phyloP scores from a whole-genome alignment of 106 monocot species.

The Iris macrosiphon region DNA sequence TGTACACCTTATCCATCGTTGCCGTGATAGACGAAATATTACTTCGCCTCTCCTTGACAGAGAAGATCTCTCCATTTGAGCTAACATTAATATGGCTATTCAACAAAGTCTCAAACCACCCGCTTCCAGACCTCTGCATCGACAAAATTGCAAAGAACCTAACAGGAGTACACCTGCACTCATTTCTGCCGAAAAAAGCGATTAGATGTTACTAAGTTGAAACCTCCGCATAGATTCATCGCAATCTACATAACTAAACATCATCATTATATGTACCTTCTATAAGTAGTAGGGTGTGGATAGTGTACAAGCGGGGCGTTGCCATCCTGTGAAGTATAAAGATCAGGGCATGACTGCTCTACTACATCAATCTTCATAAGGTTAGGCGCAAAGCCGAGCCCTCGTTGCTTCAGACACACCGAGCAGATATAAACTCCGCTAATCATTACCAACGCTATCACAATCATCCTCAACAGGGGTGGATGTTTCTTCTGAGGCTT shows the following conservation, averaged over 20 bases:
- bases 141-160: slow-evolving; percentile 39
- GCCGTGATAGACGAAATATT: slow-evolving; percentile 23
- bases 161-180: slow-evolving; percentile 43
- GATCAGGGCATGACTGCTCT: slow-evolving; percentile 11
- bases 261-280: slow-evolving; percentile 16
- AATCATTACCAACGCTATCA: slow-evolving; percentile 28
- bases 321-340: background rate
- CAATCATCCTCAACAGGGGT: slow-evolving; percentile 15
- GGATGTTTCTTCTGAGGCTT: slow-evolving; percentile 36
- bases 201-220: background rate
- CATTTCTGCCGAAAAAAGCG: slow-evolving; percentile 19
- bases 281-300: slow-evolving; percentile 28
- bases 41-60: slow-evolving; percentile 25
- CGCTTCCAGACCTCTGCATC: slow-evolving; percentile 58
- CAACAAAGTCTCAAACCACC: slow-evolving; percentile 60
- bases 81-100: slow-evolving; percentile 52
- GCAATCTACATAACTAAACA: background rate
- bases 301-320: slow-evolving; percentile 26
- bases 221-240: no score
- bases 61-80: slow-evolving; percentile 52
- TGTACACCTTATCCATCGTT: slow-evolving; percentile 36
- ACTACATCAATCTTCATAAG: slow-evolving; percentile 5
- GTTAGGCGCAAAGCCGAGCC: background rate
- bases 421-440: slow-evolving; percentile 37
- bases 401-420: slow-evolving; percentile 33